Evolutionary conservation across 306 rosid genomes (phyloP).

Genomic region (Casuarina cunninghamiana): DNA sequence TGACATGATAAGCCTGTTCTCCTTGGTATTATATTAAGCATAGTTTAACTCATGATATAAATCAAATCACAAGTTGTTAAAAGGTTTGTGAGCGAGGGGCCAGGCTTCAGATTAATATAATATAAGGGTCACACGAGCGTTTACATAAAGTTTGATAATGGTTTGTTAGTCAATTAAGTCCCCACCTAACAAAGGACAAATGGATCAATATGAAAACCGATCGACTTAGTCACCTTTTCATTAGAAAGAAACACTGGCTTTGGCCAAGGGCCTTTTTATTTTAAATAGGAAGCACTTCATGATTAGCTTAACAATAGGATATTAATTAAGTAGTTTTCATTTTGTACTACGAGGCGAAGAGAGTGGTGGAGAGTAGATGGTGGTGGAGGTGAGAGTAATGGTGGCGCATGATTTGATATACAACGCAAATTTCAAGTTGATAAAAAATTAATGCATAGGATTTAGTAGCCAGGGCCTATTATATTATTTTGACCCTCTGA

Average conservation of each 20-base stretch:
- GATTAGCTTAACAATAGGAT: neutral
- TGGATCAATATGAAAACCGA: neutral
- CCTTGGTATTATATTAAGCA: neutral
- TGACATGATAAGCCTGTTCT: neutral
- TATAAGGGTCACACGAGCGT: neutral
- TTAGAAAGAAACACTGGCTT: neutral
- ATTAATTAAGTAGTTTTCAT: constrained; percentile 23
- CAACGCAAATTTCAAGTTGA: constrained; percentile 13
- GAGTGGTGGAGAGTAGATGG: constrained; percentile 36
- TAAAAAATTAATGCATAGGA: constrained; percentile 2
- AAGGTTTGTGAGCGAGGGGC: neutral
- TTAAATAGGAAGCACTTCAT: neutral
- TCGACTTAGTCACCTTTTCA: neutral
- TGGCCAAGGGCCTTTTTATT: neutral
- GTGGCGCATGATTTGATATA: constrained; percentile 53
- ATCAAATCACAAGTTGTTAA: neutral
- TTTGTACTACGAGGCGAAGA: constrained; percentile 26
- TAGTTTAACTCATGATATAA: neutral
- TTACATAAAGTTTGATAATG: neutral
- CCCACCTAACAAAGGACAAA: constrained; percentile 9
- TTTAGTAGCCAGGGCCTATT: constrained; percentile 10
- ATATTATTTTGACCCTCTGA: constrained; percentile 21
- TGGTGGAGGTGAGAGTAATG: constrained; percentile 42
- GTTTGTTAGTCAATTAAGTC: neutral
- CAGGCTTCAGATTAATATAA: neutral